Conservation (phyloP, 306 rosid genomes). For the Alnus rubra region DNA sequence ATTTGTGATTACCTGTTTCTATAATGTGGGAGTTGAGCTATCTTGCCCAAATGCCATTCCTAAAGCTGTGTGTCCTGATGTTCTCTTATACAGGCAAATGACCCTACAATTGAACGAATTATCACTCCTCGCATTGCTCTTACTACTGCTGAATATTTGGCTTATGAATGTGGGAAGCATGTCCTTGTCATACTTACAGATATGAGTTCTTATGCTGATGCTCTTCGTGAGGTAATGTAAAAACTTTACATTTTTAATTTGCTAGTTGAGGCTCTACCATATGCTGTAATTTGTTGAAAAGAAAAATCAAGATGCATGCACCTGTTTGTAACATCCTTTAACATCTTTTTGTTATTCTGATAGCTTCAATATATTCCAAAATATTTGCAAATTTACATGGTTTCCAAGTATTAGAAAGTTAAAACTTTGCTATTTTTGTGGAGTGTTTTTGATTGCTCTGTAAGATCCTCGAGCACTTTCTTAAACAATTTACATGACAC, state of each 20-base stretch:
- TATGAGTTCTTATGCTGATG: conserved; percentile 99
- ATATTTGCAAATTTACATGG: conserved; percentile 12
- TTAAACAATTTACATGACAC: conserved; percentile 12
- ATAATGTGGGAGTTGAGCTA: conserved; percentile 6
- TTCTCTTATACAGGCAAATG: conserved; percentile 79
- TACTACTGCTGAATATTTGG: conserved; percentile 98
- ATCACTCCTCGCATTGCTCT: conserved; percentile 99
- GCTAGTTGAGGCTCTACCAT: background rate
- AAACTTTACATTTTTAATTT: conserved; percentile 10
- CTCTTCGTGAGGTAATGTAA: conserved; percentile 95
- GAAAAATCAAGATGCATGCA: background rate
- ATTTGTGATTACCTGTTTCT: conserved; percentile 9
- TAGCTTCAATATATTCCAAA: background rate
- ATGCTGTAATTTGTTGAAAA: background rate
- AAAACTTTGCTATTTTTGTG: conserved; percentile 16
- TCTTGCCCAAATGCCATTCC: background rate
- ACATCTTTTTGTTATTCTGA: conserved; percentile 15
- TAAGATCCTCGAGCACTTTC: conserved; percentile 1
- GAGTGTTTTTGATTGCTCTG: conserved; percentile 10
- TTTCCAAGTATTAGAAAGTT: conserved; percentile 12
- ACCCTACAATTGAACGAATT: conserved; percentile 98
- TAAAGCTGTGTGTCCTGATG: conserved; percentile 20
- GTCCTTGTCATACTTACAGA: conserved; percentile 98
- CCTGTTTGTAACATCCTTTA: conserved; percentile 11
- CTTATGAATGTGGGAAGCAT: conserved; percentile 99